Evolutionary conservation across 78 protist species (phyloP).

Genomic region (Planoprotostelium fungivorum): DNA sequence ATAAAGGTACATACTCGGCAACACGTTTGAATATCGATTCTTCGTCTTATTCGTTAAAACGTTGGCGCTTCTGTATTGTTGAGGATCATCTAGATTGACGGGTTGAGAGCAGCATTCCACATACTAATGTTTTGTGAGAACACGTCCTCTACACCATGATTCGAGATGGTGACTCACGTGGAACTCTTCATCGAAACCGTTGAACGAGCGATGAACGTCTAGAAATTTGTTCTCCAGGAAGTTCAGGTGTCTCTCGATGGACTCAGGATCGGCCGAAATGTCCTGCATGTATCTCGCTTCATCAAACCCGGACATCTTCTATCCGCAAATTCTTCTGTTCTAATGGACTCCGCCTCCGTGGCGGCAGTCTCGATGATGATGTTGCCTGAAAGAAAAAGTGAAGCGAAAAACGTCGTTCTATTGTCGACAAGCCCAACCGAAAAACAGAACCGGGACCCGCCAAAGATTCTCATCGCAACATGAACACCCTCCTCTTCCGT

Average conservation of each 20-base stretch:
- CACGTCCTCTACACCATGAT: not conserved
- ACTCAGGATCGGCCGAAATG: not conserved
- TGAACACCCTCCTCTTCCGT: no score
- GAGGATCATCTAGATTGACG: not conserved
- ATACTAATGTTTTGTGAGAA: not conserved
- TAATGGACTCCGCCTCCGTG: no score
- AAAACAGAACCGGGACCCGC: no score
- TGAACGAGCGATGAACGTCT: not conserved
- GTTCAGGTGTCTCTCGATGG: not conserved
- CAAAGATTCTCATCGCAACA: no score
- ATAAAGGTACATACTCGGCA: conserved; percentile 44
- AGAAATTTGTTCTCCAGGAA: not conserved
- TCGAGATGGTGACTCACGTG: not conserved
- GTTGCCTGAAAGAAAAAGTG: no score
- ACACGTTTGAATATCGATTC: conserved; percentile 64
- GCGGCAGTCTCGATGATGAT: no score
- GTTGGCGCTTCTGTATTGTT: not conserved
- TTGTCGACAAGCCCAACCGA: no score
- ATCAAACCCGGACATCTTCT: no score
- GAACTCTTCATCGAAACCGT: not conserved
- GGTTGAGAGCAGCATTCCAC: not conserved
- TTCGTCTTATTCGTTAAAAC: conserved; percentile 23
- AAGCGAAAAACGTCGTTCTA: no score
- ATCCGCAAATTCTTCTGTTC: no score
- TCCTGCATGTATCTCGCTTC: not conserved